These are phyloP conservation scores for Verticillium alfalfae DNA, from an alignment of 2,329 filamentous ascomycete species.

Conservation along the genomic window DNA sequence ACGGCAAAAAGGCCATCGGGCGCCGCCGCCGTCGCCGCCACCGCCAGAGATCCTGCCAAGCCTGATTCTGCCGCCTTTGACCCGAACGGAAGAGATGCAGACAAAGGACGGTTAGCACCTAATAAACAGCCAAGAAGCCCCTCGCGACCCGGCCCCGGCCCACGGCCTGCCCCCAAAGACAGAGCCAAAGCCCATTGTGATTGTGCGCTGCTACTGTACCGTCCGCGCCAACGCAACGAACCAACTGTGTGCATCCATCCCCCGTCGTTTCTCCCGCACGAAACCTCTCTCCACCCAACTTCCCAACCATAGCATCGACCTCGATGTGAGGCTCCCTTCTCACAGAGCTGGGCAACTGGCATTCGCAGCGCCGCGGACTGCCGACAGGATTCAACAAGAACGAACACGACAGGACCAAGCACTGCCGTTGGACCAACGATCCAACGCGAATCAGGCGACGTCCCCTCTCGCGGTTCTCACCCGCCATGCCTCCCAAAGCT, in stretches of 20 bases:
- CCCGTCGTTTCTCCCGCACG: background rate
- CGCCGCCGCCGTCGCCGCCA: background rate
- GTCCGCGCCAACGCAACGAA: background rate
- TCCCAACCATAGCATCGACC: background rate
- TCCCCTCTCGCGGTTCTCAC: background rate
- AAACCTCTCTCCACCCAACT: background rate
- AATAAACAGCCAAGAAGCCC: background rate
- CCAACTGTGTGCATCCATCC: background rate
- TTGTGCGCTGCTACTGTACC: background rate
- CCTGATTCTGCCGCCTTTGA: background rate
- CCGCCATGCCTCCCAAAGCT: slow-evolving; percentile 5
- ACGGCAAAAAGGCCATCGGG: background rate
- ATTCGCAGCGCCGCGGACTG: background rate
- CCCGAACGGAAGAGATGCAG: background rate
- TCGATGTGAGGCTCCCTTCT: background rate
- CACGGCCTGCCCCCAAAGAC: background rate
- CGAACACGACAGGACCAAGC: background rate
- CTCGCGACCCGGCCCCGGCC: background rate
- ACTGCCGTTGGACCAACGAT: background rate
- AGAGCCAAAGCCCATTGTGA: no score
- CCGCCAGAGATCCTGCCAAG: background rate
- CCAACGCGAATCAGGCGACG: background rate
- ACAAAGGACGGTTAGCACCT: background rate
- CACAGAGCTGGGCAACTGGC: background rate
- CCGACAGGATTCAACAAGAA: background rate